Evolutionary conservation across 1,139 yeast species (phyloP), one percentile per base, ranked within the genome.

Genomic region (Yamadazyma diospyri): DNA sequence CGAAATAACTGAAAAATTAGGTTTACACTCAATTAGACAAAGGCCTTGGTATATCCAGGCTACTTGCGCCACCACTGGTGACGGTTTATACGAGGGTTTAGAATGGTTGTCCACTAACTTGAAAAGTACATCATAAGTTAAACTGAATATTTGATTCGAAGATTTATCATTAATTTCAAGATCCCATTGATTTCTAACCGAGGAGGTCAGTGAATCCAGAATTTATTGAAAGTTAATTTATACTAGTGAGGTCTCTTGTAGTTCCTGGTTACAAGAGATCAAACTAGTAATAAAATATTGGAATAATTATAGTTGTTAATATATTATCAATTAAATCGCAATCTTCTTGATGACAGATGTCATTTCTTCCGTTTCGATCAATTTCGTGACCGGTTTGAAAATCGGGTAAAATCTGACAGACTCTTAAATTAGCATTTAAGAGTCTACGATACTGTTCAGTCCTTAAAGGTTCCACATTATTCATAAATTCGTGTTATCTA

Each of bases 1-100:
- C 40, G 69, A 62, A 50, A 62, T 62, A 54, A 62, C 69, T 33
- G 69, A 62, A 46, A 62, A 61, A 48, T 60, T 62, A 44, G 68
- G 69, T 19, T 62, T 62, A 46, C 67, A 62, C 43, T 60, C 67
- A 26, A 61, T 62, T 43, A 56, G 69, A 49, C 68, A 60, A 51
- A 58, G 69, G 51, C 69, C 68, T 32, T 62, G 69, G 69, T 62
- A 62, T 45, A 62, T 62, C 40, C 69, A 62, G 48, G 59, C 68
- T 30, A 62, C 69, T 36, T 62, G 69, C 53, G 69, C 69, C 31
- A 62, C 69, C 28, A 56, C 68, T 30, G 69, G 69, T 46, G 69
- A 62, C 42, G 69, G 69, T 37, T 61, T 62, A 46, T 62, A 62
- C 40, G 69, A 62, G 50, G 69, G 69, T 46, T 61, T 62, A 44